Evolutionary conservation across 441 rosid species (phyloP).

Genomic region (Codiaeum variegatum): DNA sequence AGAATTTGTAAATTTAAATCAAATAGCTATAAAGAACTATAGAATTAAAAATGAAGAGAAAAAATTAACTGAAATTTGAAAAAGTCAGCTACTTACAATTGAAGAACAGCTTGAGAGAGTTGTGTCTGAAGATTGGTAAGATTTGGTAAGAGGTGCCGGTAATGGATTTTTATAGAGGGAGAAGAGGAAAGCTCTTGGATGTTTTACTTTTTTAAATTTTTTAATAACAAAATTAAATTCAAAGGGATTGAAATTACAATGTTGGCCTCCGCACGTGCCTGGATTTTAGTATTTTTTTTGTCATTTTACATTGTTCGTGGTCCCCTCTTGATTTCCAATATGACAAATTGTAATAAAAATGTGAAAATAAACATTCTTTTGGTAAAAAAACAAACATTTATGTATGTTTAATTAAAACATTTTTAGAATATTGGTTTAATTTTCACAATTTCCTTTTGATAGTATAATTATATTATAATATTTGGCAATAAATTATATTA

Average conservation of each 20-base stretch:
- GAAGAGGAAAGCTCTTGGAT: constrained; percentile 26
- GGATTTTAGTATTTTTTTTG: background rate
- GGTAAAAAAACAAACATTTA: background rate
- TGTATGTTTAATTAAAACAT: no score
- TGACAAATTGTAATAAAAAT: no score
- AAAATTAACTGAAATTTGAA: background rate
- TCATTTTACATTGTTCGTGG: background rate
- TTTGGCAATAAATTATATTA: no score
- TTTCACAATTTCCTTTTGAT: no score
- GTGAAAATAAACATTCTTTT: no score
- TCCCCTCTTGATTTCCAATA: background rate
- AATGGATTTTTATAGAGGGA: constrained; percentile 33
- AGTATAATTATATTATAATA: no score
- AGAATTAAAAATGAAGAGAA: background rate
- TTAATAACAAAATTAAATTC: background rate
- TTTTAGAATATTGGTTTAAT: no score
- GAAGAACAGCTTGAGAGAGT: constrained; percentile 18
- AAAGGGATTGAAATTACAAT: constrained; percentile 16
- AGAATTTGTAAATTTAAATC: background rate
- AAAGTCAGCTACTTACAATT: constrained; percentile 36
- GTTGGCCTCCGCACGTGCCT: constrained; percentile 35
- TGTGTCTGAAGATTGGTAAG: constrained; percentile 22
- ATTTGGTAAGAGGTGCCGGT: background rate
- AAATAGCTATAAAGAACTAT: background rate
- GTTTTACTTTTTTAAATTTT: no score